phyloP scores from a whole-genome alignment of 116 monocot species.

The Zostera marina region DNA sequence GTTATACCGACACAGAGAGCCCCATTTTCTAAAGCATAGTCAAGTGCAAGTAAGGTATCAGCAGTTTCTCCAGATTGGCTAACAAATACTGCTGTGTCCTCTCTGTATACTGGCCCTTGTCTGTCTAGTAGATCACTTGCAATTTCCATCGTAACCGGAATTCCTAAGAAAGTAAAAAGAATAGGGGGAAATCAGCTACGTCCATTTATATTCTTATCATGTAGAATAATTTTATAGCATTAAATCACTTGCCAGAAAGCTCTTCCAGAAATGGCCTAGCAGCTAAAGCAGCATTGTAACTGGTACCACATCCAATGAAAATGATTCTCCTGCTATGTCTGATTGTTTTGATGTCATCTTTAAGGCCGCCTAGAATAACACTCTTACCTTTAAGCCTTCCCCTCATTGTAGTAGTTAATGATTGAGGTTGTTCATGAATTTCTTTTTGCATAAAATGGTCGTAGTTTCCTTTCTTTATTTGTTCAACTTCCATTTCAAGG shows the following conservation, averaged over 20 bases:
- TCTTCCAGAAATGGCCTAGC: constrained; percentile 86
- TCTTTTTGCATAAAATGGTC: constrained; percentile 99
- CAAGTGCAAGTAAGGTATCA: constrained; percentile 82
- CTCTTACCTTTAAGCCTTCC: constrained; percentile 74
- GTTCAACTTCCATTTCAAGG: constrained; percentile 98
- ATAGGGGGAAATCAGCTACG: neutral
- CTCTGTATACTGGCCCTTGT: constrained; percentile 74
- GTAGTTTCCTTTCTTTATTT: constrained; percentile 95
- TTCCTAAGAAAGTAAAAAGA: constrained; percentile 29
- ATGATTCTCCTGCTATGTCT: constrained; percentile 86
- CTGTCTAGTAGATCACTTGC: constrained; percentile 94
- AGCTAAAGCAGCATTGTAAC: constrained; percentile 93
- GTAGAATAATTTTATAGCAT: neutral
- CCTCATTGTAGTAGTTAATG: constrained; percentile 94
- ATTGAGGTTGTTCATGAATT: constrained; percentile 94
- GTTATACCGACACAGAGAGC: constrained; percentile 97
- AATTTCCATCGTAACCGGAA: constrained; percentile 86
- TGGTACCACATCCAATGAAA: constrained; percentile 95
- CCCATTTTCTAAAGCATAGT: constrained; percentile 84
- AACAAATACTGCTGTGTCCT: constrained; percentile 89
- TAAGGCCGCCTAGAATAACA: constrained; percentile 80
- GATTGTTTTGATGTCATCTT: constrained; percentile 80
- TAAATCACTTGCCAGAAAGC: constrained; percentile 43
- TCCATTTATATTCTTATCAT: neutral
- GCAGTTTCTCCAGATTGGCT: constrained; percentile 99